Conservation (phyloP, 192 early-diverging fungal species). For the Gryganskiella cystojenkinii region DNA sequence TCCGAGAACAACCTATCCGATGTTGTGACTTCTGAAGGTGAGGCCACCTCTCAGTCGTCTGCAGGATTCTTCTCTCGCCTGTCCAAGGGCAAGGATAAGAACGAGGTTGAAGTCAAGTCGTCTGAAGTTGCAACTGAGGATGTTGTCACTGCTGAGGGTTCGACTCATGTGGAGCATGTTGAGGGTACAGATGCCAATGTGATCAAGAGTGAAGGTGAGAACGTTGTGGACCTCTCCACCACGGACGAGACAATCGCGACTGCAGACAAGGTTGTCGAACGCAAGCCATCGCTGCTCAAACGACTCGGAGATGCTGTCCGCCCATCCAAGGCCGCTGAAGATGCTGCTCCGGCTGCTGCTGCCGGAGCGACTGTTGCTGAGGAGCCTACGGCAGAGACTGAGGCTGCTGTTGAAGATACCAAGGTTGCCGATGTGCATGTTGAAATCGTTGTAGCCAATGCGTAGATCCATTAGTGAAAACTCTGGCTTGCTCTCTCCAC, state of each 20-base stretch:
- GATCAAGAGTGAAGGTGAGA: constrained; percentile 31
- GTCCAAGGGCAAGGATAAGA: constrained; percentile 51
- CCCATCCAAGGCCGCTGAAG: neutral
- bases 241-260: constrained; percentile 44
- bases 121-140: constrained; percentile 35
- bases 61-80: constrained; percentile 50
- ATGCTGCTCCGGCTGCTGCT: neutral
- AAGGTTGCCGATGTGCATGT: constrained; percentile 7
- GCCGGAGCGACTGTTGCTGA: constrained; percentile 4
- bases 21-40: constrained; percentile 42
- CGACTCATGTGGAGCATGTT: constrained; percentile 32
- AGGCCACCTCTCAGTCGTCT: constrained; percentile 34
- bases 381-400: neutral
- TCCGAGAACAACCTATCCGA: constrained; percentile 44
- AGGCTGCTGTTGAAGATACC: constrained; percentile 3
- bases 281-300: constrained; percentile 49
- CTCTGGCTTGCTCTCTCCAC: too few relatives aligned
- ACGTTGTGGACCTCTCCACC: constrained; percentile 34
- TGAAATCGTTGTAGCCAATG: constrained; percentile 6
- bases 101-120: constrained; percentile 53
- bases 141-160: constrained; percentile 37
- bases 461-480: constrained; percentile 10
- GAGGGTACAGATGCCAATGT: constrained; percentile 48
- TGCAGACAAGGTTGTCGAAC: constrained; percentile 30
- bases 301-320: neutral